Base-by-base conservation (phyloP, 371 early-diverging fungal species). In the Mucor mucedo region DNA sequence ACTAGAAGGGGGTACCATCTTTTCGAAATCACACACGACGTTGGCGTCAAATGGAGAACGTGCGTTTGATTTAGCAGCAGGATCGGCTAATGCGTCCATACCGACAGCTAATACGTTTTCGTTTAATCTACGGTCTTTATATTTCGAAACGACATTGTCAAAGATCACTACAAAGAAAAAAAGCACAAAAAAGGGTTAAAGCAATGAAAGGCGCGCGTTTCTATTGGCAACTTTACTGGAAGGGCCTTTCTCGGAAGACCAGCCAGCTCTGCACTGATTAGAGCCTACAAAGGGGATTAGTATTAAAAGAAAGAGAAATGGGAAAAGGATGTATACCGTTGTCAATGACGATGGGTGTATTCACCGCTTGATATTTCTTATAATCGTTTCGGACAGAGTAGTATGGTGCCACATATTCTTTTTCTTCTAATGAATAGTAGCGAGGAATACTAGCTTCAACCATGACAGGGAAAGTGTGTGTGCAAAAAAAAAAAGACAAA, bases 141-240 rank as follows among this genome's bases (percentile, higher is more conserved):
- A 93, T 69, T 89, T 92, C 40, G 95, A 82, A 3, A 93, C 88
- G 27, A 91, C 71, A 63, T 89, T 95, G 52, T 91, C 91, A 77
- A 95, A 95, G 27, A 87, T 75, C 56, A 94, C 91, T 92, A 65
- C 0, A 61, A 41, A 50, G 48, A 47, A 13, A 27, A 30, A 32
- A 48, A 38, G 7, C 2, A 28, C 0, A 14, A 29, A 9, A 28
- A 21, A 27, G 13, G 41, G 35, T 6, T 6, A 35, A 8, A 35
- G 21, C 21, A 21, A 21, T 21, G 21, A 21, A 21, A 21, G 21
- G 21, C 21, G 21, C 42, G 13, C 53, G 21, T 60, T 21, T 21
- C 6, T 45, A 2, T n/a, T 14, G 0, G 7, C 1, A 16, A 27
- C 75, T 80, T 60, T 84, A 91, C 92, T 62, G 56, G 84, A 65